Conservation (phyloP, 2,329 filamentous ascomycete species). For the Cryoendolithus antarcticus region DNA sequence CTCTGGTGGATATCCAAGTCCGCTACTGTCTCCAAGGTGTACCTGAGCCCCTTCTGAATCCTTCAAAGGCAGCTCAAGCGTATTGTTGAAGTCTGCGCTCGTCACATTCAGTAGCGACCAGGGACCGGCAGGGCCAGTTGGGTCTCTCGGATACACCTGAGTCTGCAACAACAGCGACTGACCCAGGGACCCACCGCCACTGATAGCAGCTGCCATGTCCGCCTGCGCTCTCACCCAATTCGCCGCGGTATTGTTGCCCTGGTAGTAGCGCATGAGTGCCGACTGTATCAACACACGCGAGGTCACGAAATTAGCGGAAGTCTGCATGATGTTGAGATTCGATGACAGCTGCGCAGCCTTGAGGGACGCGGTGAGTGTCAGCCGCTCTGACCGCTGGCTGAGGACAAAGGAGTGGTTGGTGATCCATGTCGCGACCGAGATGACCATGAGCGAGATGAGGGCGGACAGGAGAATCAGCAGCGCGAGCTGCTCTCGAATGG, state of each 20-base stretch:
- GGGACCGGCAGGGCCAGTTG: constrained; percentile 38
- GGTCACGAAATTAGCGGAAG: constrained; percentile 58
- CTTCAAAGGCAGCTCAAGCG: constrained; percentile 50
- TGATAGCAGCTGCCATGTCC: constrained; percentile 64
- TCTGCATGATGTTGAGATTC: constrained; percentile 67
- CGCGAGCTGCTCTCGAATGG: constrained; percentile 77
- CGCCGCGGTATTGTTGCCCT: constrained; percentile 41
- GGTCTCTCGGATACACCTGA: constrained; percentile 58
- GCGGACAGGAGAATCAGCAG: constrained; percentile 65
- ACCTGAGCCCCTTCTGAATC: constrained; percentile 46
- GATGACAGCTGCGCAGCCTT: constrained; percentile 73
- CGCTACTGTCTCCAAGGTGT: constrained; percentile 44
- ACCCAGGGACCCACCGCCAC: constrained; percentile 34
- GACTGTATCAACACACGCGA: constrained; percentile 47
- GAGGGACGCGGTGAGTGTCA: constrained; percentile 70
- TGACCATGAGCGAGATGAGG: constrained; percentile 60
- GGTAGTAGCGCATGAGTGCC: constrained; percentile 39
- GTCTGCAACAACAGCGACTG: constrained; percentile 54
- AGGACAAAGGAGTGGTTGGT: constrained; percentile 52
- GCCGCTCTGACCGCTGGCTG: constrained; percentile 40
- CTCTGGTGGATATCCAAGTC: constrained; percentile 54
- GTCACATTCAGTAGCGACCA: constrained; percentile 55
- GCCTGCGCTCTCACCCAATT: constrained; percentile 50
- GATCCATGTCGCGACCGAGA: constrained; percentile 61
- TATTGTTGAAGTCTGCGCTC: constrained; percentile 30